Conservation (phyloP, 805 yeast species). For the Sugiyamaella boreocaroliniensis region DNA sequence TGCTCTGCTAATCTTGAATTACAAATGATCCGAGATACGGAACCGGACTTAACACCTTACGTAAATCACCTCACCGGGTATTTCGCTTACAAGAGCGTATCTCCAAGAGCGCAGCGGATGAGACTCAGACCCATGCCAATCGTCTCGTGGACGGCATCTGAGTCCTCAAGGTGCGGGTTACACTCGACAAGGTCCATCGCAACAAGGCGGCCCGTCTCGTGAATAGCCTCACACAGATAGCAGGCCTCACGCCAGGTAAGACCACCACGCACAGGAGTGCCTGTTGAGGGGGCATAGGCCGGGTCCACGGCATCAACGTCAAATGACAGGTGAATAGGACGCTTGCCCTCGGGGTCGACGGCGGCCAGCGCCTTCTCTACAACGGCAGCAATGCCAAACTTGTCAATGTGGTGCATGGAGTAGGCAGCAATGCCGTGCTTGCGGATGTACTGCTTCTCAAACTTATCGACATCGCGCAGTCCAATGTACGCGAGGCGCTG, state of each 20-base stretch:
- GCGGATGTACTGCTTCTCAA: conserved; percentile 68
- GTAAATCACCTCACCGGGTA: no score
- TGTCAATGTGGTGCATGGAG: conserved; percentile 94
- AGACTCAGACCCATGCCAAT: conserved; percentile 85
- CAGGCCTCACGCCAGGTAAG: conserved; percentile 90
- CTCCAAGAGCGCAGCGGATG: conserved; percentile 92
- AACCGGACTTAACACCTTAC: no score
- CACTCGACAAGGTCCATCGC: conserved; percentile 92
- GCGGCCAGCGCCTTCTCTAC: conserved; percentile 82
- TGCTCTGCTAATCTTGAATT: no score
- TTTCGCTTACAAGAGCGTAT: conserved; percentile 53
- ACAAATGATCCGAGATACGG: no score
- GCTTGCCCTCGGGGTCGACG: conserved; percentile 61
- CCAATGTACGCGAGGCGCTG: conserved; percentile 86
- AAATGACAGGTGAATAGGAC: conserved; percentile 84
- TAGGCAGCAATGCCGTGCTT: conserved; percentile 73
- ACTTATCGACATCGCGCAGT: conserved; percentile 83
- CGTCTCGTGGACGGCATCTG: conserved; percentile 71
- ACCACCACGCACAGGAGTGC: conserved; percentile 97
- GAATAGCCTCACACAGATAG: conserved; percentile 85
- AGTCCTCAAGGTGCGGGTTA: conserved; percentile 76
- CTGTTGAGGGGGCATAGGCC: conserved; percentile 89
- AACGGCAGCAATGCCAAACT: conserved; percentile 85
- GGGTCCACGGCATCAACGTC: conserved; percentile 98
- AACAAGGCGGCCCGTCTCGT: conserved; percentile 79